A percentile compares a stretch with the other conserved stretches of the same genome.
These are phyloP conservation scores for Fusarium euwallaceae DNA, from an alignment of 2,329 filamentous ascomycete species.

Conservation along the genomic window DNA sequence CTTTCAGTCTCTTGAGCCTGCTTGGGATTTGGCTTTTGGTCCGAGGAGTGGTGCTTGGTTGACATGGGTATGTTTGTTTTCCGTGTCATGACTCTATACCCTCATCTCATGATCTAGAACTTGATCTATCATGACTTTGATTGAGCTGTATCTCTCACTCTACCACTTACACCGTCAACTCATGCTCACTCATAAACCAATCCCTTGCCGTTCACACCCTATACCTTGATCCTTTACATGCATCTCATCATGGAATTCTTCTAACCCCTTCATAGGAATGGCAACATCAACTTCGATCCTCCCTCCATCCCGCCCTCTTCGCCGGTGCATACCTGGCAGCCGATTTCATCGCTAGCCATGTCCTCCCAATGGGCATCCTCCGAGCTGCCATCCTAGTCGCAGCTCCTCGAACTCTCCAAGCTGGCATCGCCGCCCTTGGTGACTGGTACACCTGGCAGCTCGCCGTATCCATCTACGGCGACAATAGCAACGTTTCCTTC, in stretches of 20 bases:
- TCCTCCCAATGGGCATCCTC: constrained; percentile 66
- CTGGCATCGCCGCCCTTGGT: constrained; percentile 79
- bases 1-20: constrained; percentile 95
- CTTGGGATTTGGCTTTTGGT: constrained; percentile 91
- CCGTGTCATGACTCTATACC: neutral
- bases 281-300: constrained; percentile 87
- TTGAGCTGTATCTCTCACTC: neutral
- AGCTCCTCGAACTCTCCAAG: constrained; percentile 82
- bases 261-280: constrained; percentile 78
- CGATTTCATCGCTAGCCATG: constrained; percentile 65
- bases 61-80: constrained; percentile 81
- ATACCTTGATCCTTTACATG: neutral
- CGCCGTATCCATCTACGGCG: constrained; percentile 79
- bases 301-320: constrained; percentile 91
- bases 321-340: constrained; percentile 77
- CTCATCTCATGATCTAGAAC: neutral
- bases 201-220: neutral
- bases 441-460: constrained; percentile 93
- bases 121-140: neutral
- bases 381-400: constrained; percentile 77
- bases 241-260: neutral
- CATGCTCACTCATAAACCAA: neutral
- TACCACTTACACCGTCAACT: constrained; percentile 23
- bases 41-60: constrained; percentile 84
- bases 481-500: constrained; percentile 72